phyloP scores from a whole-genome alignment of 2,329 filamentous ascomycete genomes.

The Thelonectria olida region DNA sequence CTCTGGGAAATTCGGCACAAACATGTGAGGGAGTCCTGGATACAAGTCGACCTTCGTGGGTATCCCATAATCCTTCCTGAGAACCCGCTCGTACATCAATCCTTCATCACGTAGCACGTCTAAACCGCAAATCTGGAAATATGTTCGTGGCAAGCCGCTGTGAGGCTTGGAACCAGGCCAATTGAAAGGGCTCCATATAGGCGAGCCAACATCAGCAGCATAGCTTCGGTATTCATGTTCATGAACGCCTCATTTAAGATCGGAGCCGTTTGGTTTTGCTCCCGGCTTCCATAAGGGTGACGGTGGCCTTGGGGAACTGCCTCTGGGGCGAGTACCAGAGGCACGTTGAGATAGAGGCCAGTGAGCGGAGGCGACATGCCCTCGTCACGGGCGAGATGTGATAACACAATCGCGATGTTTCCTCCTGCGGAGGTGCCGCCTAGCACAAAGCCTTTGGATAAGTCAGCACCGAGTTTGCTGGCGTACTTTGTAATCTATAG shows the following conservation, averaged over 20 bases:
- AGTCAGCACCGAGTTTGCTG: conserved; percentile 19
- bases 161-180: not conserved
- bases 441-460: conserved; percentile 19
- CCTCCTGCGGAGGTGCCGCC: conserved; percentile 43
- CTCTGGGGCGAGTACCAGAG: conserved; percentile 4
- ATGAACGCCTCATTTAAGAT: conserved; percentile 4
- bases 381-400: conserved; percentile 27
- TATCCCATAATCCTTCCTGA: conserved; percentile 8
- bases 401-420: conserved; percentile 38
- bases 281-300: not conserved
- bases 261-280: conserved; percentile 2
- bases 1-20: conserved; percentile 1
- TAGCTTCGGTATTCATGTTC: conserved; percentile 10
- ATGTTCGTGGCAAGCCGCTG: conserved; percentile 3
- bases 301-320: not conserved
- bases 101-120: conserved; percentile 22
- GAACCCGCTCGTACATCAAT: conserved; percentile 20
- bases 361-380: conserved; percentile 15
- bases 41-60: conserved; percentile 10
- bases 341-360: conserved; percentile 14
- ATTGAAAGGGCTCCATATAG: conserved; percentile 15
- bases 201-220: conserved; percentile 1
- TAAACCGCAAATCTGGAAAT: conserved; percentile 18
- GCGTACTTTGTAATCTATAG: not conserved
- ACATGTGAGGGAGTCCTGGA: conserved; percentile 8